phyloP scores from a whole-genome alignment of 257 asterid genomes.

The Scutellaria minor region DNA sequence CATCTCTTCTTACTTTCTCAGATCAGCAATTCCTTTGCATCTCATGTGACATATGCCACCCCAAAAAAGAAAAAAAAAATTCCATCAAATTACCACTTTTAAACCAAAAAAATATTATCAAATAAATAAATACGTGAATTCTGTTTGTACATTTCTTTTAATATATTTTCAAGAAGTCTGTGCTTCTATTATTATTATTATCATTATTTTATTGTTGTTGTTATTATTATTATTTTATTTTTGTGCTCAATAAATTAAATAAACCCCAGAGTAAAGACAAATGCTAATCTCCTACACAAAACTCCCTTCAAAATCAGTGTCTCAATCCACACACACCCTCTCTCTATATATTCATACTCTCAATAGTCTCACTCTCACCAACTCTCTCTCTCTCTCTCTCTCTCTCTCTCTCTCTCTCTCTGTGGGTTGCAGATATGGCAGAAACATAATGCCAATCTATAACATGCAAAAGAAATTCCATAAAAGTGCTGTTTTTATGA shows the following conservation, averaged over 20 bases:
- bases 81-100: slow-evolving; percentile 29
- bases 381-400: background rate
- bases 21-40: slow-evolving; percentile 31
- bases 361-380: slow-evolving; percentile 31
- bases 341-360: slow-evolving; percentile 30
- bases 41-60: background rate
- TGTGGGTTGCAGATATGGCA: slow-evolving; percentile 36
- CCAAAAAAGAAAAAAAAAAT: background rate
- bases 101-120: background rate
- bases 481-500: slow-evolving; percentile 40
- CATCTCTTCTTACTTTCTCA: slow-evolving; percentile 26
- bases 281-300: slow-evolving; percentile 48
- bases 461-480: slow-evolving; percentile 42
- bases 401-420: slow-evolving; percentile 27
- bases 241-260: slow-evolving; percentile 1
- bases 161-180: no score
- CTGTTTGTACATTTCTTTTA: no score
- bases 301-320: slow-evolving; percentile 33
- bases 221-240: background rate
- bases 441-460: slow-evolving; percentile 38
- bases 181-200: background rate
- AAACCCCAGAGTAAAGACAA: slow-evolving; percentile 33
- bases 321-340: slow-evolving; percentile 11
- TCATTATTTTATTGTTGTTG: background rate
- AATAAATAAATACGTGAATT: no score